Evolutionary conservation across 2,329 filamentous ascomycete species (phyloP).

Genomic region (Trichophyton benhamiae): DNA sequence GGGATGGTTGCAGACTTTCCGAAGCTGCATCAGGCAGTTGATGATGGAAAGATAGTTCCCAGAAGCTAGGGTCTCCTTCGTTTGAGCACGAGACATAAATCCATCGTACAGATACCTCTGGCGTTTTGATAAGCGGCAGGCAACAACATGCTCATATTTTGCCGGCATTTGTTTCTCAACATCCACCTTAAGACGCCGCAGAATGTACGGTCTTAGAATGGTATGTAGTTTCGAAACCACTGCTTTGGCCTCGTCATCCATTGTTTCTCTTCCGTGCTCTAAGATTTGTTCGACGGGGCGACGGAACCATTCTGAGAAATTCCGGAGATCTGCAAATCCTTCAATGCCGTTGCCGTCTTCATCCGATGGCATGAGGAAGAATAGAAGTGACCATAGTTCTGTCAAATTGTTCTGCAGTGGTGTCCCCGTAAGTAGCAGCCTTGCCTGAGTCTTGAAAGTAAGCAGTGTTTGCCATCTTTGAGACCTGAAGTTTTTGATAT

Average conservation of each 20-base stretch:
- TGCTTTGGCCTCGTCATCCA: slow-evolving; percentile 85
- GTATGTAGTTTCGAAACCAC: slow-evolving; percentile 92
- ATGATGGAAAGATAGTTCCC: slow-evolving; percentile 98
- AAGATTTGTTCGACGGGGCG: slow-evolving; percentile 92
- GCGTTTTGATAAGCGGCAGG: slow-evolving; percentile 86
- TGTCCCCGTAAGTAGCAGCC: slow-evolving; percentile 82
- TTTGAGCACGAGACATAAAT: slow-evolving; percentile 82
- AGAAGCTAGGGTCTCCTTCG: slow-evolving; percentile 73
- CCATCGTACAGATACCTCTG: slow-evolving; percentile 94
- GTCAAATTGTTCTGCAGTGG: slow-evolving; percentile 94
- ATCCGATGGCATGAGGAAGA: slow-evolving; percentile 88
- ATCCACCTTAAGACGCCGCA: slow-evolving; percentile 84
- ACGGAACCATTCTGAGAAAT: slow-evolving; percentile 93
- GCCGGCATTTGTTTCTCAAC: slow-evolving; percentile 98
- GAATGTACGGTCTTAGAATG: slow-evolving; percentile 78
- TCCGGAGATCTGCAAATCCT: slow-evolving; percentile 85
- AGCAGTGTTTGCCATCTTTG: slow-evolving; percentile 93
- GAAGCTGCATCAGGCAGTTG: slow-evolving; percentile 92
- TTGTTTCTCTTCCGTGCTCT: slow-evolving; percentile 82
- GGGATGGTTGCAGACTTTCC: slow-evolving; percentile 97
- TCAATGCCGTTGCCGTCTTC: slow-evolving; percentile 61
- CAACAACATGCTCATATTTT: slow-evolving; percentile 95
- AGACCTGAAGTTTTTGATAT: slow-evolving; percentile 99
- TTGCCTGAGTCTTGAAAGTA: slow-evolving; percentile 79
- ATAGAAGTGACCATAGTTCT: slow-evolving; percentile 90